A percentile compares a stretch with the other conserved stretches of the same genome.
These are phyloP conservation scores for Stagonosporopsis rhizophila DNA, from an alignment of 2,329 filamentous ascomycete species.

Conservation along the genomic window DNA sequence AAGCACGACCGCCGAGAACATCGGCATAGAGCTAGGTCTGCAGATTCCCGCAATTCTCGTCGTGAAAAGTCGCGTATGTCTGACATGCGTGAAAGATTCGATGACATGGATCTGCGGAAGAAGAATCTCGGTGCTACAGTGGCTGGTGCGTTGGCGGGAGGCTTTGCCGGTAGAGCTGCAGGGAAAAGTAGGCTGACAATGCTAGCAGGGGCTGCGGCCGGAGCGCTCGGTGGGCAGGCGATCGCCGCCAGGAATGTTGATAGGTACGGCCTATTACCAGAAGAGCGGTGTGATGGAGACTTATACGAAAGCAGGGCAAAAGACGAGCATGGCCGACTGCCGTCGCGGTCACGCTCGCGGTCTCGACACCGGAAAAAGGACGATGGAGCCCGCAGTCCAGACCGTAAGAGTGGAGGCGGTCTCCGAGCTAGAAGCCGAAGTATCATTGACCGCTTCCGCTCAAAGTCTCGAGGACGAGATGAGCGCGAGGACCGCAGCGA, in stretches of 20 bases:
- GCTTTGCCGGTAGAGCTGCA: slow-evolving; percentile 42
- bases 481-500: slow-evolving; percentile 24
- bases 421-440: slow-evolving; percentile 38
- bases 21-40: slow-evolving; percentile 48
- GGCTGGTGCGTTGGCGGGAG: slow-evolving; percentile 50
- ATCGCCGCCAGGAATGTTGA: slow-evolving; percentile 23
- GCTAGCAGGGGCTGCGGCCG: slow-evolving; percentile 47
- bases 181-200: slow-evolving; percentile 47
- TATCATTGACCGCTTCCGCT: slow-evolving; percentile 34
- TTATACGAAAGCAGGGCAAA: slow-evolving; percentile 22
- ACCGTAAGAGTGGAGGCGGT: slow-evolving; percentile 21
- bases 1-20: slow-evolving; percentile 37
- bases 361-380: slow-evolving; percentile 22
- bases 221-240: slow-evolving; percentile 42
- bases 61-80: slow-evolving; percentile 38
- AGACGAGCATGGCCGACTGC: slow-evolving; percentile 25
- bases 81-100: slow-evolving; percentile 47
- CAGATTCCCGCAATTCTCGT: slow-evolving; percentile 44
- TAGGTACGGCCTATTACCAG: not conserved
- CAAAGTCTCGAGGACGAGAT: slow-evolving; percentile 27
- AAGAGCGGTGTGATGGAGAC: not conserved
- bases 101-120: slow-evolving; percentile 42
- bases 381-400: slow-evolving; percentile 13
- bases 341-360: slow-evolving; percentile 28
- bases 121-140: slow-evolving; percentile 45